phyloP scores from a whole-genome alignment of 2,329 filamentous ascomycete species.

The Cladosporium sp. region DNA sequence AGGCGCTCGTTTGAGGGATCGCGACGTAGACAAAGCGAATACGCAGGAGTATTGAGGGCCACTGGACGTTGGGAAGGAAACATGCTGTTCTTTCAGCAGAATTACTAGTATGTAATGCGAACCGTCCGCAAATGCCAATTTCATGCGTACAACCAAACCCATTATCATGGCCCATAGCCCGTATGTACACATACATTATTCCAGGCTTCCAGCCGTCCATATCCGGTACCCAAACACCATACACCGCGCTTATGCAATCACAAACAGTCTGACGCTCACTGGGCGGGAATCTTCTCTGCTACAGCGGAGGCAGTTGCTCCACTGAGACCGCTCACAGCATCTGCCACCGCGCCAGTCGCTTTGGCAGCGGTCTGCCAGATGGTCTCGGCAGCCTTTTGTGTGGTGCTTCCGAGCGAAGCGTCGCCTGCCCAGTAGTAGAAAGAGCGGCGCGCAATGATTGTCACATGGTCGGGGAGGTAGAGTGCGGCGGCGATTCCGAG shows the following conservation, averaged over 20 bases:
- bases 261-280: constrained; percentile 1
- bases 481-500: constrained; percentile 82
- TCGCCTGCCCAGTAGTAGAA: constrained; percentile 97
- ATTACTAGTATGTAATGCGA: constrained; percentile 3
- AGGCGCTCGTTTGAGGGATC: background rate
- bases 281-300: constrained; percentile 6
- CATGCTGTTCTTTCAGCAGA: constrained; percentile 2
- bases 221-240: constrained; percentile 10
- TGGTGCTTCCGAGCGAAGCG: constrained; percentile 19
- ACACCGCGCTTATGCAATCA: constrained; percentile 13
- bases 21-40: too few species aligned
- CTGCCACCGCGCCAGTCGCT: constrained; percentile 24
- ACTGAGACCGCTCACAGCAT: constrained; percentile 24
- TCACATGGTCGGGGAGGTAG: constrained; percentile 90
- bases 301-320: constrained; percentile 3
- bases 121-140: background rate
- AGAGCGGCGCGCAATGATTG: constrained; percentile 76
- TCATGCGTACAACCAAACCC: background rate
- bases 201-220: background rate
- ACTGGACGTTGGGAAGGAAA: background rate
- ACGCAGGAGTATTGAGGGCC: background rate
- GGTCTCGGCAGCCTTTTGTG: constrained; percentile 24
- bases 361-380: constrained; percentile 25
- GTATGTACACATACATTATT: background rate
- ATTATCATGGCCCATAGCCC: background rate